Percentiles rank a stretch among this genome's conserved stretches.
These are phyloP conservation scores for Trichosporon sp. DNA, from an alignment of 1,284 basidiomycete genomes.

Conservation along the genomic window DNA sequence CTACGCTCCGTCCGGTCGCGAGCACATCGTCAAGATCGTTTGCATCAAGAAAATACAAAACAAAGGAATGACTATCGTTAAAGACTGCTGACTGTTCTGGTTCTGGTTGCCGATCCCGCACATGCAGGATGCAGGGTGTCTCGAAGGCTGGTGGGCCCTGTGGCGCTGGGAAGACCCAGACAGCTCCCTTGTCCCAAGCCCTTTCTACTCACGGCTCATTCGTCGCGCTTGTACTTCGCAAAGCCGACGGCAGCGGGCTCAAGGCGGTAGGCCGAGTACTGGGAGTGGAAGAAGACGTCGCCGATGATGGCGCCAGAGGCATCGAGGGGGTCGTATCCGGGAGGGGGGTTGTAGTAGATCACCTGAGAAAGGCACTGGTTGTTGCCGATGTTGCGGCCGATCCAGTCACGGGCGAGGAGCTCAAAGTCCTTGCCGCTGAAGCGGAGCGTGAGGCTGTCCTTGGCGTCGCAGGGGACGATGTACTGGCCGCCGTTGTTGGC, in stretches of 20 bases:
- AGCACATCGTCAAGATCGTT: neutral
- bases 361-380: neutral
- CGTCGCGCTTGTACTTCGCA: constrained; percentile 57
- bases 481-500: neutral
- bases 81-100: neutral
- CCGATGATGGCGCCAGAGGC: constrained; percentile 41
- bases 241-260: constrained; percentile 78
- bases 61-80: neutral
- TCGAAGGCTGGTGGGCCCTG: neutral
- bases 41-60: neutral
- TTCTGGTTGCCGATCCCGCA: neutral
- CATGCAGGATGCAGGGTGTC: neutral
- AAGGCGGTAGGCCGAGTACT: constrained; percentile 81
- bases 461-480: constrained; percentile 2
- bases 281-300: constrained; percentile 69
- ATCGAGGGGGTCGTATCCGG: neutral
- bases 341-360: neutral
- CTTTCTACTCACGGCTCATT: neutral
- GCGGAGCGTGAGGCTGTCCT: neutral
- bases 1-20: neutral
- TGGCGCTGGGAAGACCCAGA: neutral
- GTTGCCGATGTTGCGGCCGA: neutral
- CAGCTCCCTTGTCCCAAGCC: too few relatives aligned
- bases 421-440: neutral
- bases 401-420: neutral